Conservation (phyloP, 345 rosid genomes). For the Chamaenerion angustifolium region DNA sequence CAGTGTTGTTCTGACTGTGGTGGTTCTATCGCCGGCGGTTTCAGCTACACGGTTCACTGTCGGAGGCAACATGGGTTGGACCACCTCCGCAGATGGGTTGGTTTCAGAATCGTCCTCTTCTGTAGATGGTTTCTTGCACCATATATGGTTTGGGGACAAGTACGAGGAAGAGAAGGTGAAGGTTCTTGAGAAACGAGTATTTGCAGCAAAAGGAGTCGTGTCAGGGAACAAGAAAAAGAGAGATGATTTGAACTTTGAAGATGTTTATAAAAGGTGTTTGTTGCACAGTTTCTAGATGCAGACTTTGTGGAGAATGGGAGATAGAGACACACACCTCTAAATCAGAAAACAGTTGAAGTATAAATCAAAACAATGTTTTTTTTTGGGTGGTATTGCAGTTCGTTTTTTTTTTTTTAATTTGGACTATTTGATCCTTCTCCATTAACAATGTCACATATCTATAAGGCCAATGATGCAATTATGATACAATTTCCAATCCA, state of each 20-base stretch:
- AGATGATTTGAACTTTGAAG: slow-evolving; percentile 54
- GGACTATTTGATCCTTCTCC: too few relatives aligned
- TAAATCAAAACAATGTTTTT: slow-evolving; percentile 9
- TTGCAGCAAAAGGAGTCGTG: slow-evolving; percentile 11
- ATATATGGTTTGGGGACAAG: slow-evolving; percentile 51
- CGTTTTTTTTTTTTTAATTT: too few relatives aligned
- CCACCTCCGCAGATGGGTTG: too few relatives aligned
- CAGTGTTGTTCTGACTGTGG: too few relatives aligned
- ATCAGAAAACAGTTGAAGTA: slow-evolving; percentile 49
- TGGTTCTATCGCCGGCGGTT: too few relatives aligned
- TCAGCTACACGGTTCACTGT: too few relatives aligned
- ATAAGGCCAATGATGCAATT: too few relatives aligned
- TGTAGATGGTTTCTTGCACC: slow-evolving; percentile 49
- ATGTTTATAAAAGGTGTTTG: slow-evolving; percentile 62
- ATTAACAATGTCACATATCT: too few relatives aligned
- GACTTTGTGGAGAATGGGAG: slow-evolving; percentile 79
- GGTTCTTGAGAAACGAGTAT: slow-evolving; percentile 31
- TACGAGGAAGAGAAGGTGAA: slow-evolving; percentile 36
- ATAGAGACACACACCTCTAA: slow-evolving; percentile 57
- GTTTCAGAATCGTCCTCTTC: too few relatives aligned
- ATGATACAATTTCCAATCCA: too few relatives aligned
- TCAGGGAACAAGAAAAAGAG: slow-evolving; percentile 23
- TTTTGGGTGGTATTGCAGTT: too few relatives aligned
- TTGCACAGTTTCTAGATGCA: slow-evolving; percentile 81
- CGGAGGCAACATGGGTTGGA: too few relatives aligned